Evolutionary conservation across 768 basidiomycete genomes (phyloP).

Genomic region (Termitomyces heimii): DNA sequence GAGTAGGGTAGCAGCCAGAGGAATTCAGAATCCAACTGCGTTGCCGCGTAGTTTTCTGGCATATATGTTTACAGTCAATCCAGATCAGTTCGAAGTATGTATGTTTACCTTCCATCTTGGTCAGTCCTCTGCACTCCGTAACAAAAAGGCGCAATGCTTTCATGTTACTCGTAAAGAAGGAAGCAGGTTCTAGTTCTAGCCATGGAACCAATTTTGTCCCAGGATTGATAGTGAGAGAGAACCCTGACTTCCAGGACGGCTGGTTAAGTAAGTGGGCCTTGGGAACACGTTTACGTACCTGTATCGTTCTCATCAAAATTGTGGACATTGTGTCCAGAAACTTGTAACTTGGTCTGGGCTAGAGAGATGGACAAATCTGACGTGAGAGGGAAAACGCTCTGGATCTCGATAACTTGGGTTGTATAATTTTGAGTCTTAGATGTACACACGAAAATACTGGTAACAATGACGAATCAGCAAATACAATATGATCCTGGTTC

Average conservation of each 20-base stretch:
- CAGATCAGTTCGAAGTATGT: constrained; percentile 10
- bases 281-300: not conserved
- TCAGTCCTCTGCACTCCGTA: constrained; percentile 53
- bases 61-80: constrained; percentile 7
- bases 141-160: constrained; percentile 40
- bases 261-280: not conserved
- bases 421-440: constrained; percentile 21
- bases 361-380: constrained; percentile 48
- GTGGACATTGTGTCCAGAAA: constrained; percentile 25
- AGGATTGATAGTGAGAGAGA: constrained; percentile 47
- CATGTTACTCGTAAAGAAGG: constrained; percentile 42
- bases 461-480: not conserved
- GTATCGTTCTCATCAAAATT: constrained; percentile 1
- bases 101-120: constrained; percentile 39
- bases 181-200: constrained; percentile 24
- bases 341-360: constrained; percentile 43
- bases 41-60: constrained; percentile 17
- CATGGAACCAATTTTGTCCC: constrained; percentile 26
- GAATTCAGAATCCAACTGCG: constrained; percentile 29
- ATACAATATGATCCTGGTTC: not conserved
- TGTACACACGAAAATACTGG: constrained; percentile 46
- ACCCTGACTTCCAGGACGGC: constrained; percentile 30
- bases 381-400: constrained; percentile 53
- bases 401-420: constrained; percentile 32
- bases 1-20: constrained; percentile 43